Evolutionary conservation across 2,329 filamentous ascomycete genomes (phyloP).

Genomic region (Acephala macrosclerotiorum): DNA sequence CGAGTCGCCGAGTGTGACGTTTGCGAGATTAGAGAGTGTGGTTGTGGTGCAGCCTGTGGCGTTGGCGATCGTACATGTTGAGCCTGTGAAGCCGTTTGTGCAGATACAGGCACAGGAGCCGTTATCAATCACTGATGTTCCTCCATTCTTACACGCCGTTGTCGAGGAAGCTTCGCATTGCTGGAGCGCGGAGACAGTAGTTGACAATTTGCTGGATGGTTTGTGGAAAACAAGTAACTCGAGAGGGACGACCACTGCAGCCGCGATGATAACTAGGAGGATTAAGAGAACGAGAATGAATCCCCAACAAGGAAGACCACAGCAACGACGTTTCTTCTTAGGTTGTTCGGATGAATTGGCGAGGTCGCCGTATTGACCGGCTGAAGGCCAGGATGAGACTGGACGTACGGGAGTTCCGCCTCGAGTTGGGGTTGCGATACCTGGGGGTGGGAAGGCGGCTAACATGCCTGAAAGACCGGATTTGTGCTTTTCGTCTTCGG

Average conservation of each 20-base stretch:
- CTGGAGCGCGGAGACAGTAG: slow-evolving; percentile 22
- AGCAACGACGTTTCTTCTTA: slow-evolving; percentile 64
- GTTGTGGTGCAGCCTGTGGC: slow-evolving; percentile 63
- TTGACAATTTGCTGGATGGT: slow-evolving; percentile 29
- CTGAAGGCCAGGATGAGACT: slow-evolving; percentile 45
- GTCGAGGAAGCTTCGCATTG: slow-evolving; percentile 66
- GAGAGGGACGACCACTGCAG: slow-evolving; percentile 82
- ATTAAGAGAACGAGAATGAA: slow-evolving; percentile 73
- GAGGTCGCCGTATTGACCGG: slow-evolving; percentile 12
- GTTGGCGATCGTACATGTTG: slow-evolving; percentile 60
- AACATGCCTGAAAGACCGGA: slow-evolving; percentile 65
- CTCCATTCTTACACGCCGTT: slow-evolving; percentile 76
- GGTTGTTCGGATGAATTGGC: background rate
- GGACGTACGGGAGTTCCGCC: slow-evolving; percentile 48
- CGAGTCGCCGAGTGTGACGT: slow-evolving; percentile 82
- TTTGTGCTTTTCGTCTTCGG: slow-evolving; percentile 32
- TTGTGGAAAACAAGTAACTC: slow-evolving; percentile 69
- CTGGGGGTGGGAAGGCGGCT: slow-evolving; percentile 69
- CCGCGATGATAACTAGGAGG: slow-evolving; percentile 75
- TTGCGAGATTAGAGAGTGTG: slow-evolving; percentile 51
- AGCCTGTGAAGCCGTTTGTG: slow-evolving; percentile 82
- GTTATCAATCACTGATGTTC: slow-evolving; percentile 73
- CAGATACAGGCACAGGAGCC: slow-evolving; percentile 86
- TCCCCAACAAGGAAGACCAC: slow-evolving; percentile 82
- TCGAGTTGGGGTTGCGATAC: slow-evolving; percentile 51